Base-by-base conservation (phyloP, 2,329 filamentous ascomycete genomes). In the Talaromyces sp. region DNA sequence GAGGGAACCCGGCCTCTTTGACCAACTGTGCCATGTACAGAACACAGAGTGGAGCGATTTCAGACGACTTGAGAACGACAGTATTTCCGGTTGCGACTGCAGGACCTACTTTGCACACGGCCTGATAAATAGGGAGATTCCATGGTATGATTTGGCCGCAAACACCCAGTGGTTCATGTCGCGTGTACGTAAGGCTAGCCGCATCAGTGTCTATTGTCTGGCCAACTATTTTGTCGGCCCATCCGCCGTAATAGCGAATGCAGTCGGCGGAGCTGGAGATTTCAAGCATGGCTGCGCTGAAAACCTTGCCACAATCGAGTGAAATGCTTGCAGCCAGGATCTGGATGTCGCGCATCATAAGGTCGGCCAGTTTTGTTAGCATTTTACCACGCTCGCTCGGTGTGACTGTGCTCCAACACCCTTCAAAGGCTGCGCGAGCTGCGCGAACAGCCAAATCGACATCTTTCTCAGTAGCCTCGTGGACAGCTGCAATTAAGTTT, bases 211-310 rank as follows among this genome's bases (percentile, higher is more conserved):
- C 74, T 84, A 95, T 87, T 61, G 92, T 91, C 83, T 93, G 92
- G 77, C 92, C 92, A 77, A 88, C 84, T 67, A 95, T 88, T 87
- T 96, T 96, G 83, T 96, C 92, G 70, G 92, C 90, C 88, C 89
- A 96, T 65, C 92, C 92, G 72, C 85, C 92, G 71, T 93, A 95
- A 81, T 94, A 97, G 77, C 92, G 87, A 71, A 97, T 23, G 47
- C 56, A 58, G 16, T 42, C 28, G 5, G 40, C 40, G 8, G 56
- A 47, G 31, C 27, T n/a, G 36, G 42, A 30, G 14, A 58, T 42
- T 30, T 59, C 57, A 28, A 75, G 74, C 5, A 23, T 57, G 0
- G 66, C 66, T 1, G 68, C 67, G 7, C 68, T 67, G 1, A 62
- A 3, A 1, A 6, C 30, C 1, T 62, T 68, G 40, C 76, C 73